phyloP scores from a whole-genome alignment of 176 grass and related monocot species.

The Areca catechu region DNA sequence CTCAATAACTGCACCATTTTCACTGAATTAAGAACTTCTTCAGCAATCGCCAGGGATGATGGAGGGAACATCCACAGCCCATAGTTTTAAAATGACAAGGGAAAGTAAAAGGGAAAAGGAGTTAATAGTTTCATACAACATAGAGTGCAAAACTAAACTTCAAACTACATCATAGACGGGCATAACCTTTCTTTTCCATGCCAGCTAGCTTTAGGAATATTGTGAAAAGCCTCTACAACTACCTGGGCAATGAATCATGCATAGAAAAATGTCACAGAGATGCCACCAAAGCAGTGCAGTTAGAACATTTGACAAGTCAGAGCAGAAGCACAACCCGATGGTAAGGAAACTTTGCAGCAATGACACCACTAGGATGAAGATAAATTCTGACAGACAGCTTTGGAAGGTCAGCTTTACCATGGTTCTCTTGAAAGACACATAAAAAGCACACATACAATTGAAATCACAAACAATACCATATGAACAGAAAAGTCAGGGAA shows the following conservation, averaged over 20 bases:
- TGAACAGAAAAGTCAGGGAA: too few relatives aligned
- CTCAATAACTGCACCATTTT: constrained; percentile 60
- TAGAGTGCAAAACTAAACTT: constrained; percentile 7
- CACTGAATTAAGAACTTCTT: constrained; percentile 52
- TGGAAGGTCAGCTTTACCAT: constrained; percentile 9
- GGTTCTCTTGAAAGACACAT: constrained; percentile 40
- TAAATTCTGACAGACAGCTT: constrained; percentile 53
- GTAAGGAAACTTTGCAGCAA: constrained; percentile 66
- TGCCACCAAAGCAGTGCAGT: constrained; percentile 1
- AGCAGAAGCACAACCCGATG: constrained; percentile 29
- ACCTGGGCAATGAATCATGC: constrained; percentile 33
- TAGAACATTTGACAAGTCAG: constrained; percentile 15
- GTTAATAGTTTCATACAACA: constrained; percentile 3
- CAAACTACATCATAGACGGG: neutral
- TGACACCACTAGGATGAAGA: constrained; percentile 53
- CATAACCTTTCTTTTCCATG: constrained; percentile 62
- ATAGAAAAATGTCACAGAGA: constrained; percentile 8
- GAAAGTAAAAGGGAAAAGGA: constrained; percentile 20
- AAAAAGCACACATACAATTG: constrained; percentile 7
- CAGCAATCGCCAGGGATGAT: constrained; percentile 52
- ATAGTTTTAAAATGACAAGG: constrained; percentile 10
- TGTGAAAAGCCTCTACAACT: constrained; percentile 67
- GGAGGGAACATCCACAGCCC: constrained; percentile 83
- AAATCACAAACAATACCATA: neutral
- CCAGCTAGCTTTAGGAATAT: constrained; percentile 72